Evolutionary conservation across 805 yeast species (phyloP).

Genomic region (Pichia cephalocereana): DNA sequence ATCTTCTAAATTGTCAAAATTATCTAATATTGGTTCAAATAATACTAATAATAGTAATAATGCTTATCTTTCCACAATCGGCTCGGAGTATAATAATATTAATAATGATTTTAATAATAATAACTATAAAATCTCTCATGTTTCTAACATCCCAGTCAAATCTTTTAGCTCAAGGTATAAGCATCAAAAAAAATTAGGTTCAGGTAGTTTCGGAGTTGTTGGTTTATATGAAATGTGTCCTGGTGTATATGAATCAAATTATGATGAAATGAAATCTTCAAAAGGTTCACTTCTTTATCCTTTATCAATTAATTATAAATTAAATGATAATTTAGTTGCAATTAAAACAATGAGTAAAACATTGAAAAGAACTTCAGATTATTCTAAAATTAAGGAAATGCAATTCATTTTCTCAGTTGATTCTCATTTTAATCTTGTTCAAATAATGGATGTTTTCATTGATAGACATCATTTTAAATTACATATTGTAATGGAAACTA

Average conservation of each 20-base stretch:
- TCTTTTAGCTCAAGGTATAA: conserved; percentile 37
- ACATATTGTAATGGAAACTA: conserved; percentile 81
- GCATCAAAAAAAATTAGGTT: conserved; percentile 48
- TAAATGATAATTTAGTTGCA: conserved; percentile 47
- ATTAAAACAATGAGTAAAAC: conserved; percentile 67
- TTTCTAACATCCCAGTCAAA: conserved; percentile 28
- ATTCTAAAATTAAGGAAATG: conserved; percentile 55
- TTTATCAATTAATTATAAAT: conserved; percentile 11
- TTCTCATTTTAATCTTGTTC: conserved; percentile 63
- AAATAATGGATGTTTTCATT: conserved; percentile 68
- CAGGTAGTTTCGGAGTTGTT: conserved; percentile 72
- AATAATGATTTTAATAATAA: neutral
- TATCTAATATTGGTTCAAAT: neutral
- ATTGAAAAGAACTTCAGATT: conserved; percentile 43
- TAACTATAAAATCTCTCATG: neutral
- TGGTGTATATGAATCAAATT: conserved; percentile 8
- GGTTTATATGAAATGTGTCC: conserved; percentile 45
- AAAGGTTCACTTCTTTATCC: conserved; percentile 47
- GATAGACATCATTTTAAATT: conserved; percentile 51
- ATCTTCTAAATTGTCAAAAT: too few relatives aligned
- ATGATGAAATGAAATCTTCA: conserved; percentile 16
- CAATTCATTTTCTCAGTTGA: conserved; percentile 59
- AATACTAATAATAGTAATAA: neutral
- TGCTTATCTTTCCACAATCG: neutral
- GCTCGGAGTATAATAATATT: neutral